Evolutionary conservation across 2,329 filamentous ascomycete genomes (phyloP), one percentile per base, ranked within the genome.

Genomic region (Exophiala aquamarina): DNA sequence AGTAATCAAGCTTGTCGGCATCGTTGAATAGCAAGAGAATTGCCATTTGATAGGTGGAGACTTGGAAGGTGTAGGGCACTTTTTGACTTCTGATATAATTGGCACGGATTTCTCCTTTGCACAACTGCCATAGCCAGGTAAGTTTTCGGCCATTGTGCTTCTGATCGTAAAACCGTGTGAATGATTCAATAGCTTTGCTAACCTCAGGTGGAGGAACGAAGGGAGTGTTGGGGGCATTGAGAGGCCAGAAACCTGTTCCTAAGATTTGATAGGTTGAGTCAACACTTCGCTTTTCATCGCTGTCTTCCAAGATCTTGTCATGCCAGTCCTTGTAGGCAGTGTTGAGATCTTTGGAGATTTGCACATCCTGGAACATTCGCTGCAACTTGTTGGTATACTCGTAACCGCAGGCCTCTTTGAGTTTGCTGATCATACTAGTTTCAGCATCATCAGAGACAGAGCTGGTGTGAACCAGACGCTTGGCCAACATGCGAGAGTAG

Each of bases 291-390:
- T 88, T 89, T 44, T 75, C 70, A 42, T 83, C 80, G 13, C 82
- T 73, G 35, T 78, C 79, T 50, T 82, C 81, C 32, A 89, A 77
- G 3, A 81, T 66, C 59, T 79, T 78, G 9, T 79, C 73, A 60
- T 91, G 84, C 67, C 80, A 87, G 28, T 90, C 88, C 62, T 88
- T 86, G 75, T 94, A 98, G 21, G 86, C 84, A 38, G 81, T 80
- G 69, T 98, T 98, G 37, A 98, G 79, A 70, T 98, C 93, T 71
- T 96, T 96, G 55, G 92, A 97, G 41, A 95, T 95, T 68, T 98
- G 93, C 76, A 98, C 96, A 65, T 98, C 93, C 68, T 97, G 92
- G 80, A 97, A 98, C 93, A 98, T 98, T 64, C 94, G 89, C 73
- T 97, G 92, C 36, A 98, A 80, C 74, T 97, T 97, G 77, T 97